These are phyloP conservation scores for Aspergillus cavernicola DNA, from an alignment of 495 filamentous ascomycete genomes.

Conservation along the genomic window DNA sequence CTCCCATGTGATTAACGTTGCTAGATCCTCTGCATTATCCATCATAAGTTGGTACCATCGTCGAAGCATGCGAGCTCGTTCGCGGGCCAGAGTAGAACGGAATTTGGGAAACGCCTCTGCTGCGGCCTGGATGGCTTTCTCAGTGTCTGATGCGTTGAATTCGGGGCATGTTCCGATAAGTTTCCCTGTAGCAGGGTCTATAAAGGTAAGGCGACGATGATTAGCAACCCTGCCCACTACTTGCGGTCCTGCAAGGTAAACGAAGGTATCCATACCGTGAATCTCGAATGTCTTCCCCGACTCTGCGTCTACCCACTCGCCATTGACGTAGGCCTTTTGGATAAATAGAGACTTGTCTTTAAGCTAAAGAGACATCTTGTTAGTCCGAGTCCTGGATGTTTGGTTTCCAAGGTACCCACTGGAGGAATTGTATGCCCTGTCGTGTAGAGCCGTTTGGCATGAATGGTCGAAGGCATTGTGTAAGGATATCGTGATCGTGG, in stretches of 20 bases:
- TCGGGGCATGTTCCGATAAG: slow-evolving; percentile 82
- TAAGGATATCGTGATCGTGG: slow-evolving; percentile 39
- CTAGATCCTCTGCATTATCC: slow-evolving; percentile 83
- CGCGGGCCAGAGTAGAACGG: slow-evolving; percentile 69
- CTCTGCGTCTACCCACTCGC: slow-evolving; percentile 72
- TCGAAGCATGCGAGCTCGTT: slow-evolving; percentile 77
- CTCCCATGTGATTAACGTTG: slow-evolving; percentile 82
- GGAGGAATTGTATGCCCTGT: slow-evolving; percentile 41
- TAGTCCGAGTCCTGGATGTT: not conserved
- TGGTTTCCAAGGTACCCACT: slow-evolving; percentile 20
- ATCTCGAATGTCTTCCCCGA: slow-evolving; percentile 81
- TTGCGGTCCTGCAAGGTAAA: not conserved
- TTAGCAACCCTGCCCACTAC: not conserved
- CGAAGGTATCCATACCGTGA: slow-evolving; percentile 44
- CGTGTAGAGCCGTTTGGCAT: slow-evolving; percentile 38
- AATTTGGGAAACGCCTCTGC: slow-evolving; percentile 71
- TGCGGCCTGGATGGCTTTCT: slow-evolving; percentile 74
- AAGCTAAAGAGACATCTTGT: slow-evolving; percentile 46
- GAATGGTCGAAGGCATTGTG: slow-evolving; percentile 30
- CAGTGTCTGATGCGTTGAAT: slow-evolving; percentile 68
- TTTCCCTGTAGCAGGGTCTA: slow-evolving; percentile 77
- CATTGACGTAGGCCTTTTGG: slow-evolving; percentile 78
- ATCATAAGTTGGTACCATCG: slow-evolving; percentile 90
- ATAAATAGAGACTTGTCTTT: slow-evolving; percentile 81
- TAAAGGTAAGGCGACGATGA: not conserved